Base-by-base conservation (phyloP, 257 asterid species). In the Solanum ossicruentum region DNA sequence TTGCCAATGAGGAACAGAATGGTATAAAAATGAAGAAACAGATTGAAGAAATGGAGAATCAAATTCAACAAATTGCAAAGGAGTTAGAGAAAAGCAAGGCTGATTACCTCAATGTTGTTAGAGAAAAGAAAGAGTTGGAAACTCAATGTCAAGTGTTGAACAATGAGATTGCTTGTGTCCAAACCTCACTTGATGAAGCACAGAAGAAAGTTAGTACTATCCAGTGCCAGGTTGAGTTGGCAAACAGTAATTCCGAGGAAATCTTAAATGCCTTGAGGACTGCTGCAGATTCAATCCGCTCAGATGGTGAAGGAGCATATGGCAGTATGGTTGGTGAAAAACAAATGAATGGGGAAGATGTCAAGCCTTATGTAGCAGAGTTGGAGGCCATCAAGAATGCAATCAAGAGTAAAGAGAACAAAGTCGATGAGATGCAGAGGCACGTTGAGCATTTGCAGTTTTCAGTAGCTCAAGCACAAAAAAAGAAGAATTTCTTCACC, bases 401-500 rank as follows among this genome's bases (percentile, higher is more conserved):
- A 61, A 89, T 95, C 88, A 88, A 86, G 89, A 85, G 72, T 51
- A 91, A 87, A 77, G 92, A 86, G 63, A 89, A 72, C n/a, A 82
- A 85, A 80, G 89, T 90, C 39, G 98, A 90, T 86, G 88, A 89
- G 75, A 87, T 95, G 98, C 85, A 87, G 88, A 90, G 73, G 80
- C 90, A 95, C 80, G 52, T 94, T 15, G 93, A 91, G 88, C 8
- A 39, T 47, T 88, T 94, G 69, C 86, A 88, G 89, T 86, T 49
- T 36, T 89, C 91, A 3, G 92, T 89, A 3, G 92, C 79, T 41
- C 92, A 89, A 56, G 97, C 92, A 67, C 91, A 89, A 61, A 93
- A 92, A 92, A 93, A 92, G 89, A 95, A 90, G 90, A 92, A 91
- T 89, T 90, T 96, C 60, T 94, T 94, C 98, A 87, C 97, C 8